Evolutionary conservation across 2,329 filamentous ascomycete species (phyloP).

Genomic region (Microcyclospora tardicrescens): DNA sequence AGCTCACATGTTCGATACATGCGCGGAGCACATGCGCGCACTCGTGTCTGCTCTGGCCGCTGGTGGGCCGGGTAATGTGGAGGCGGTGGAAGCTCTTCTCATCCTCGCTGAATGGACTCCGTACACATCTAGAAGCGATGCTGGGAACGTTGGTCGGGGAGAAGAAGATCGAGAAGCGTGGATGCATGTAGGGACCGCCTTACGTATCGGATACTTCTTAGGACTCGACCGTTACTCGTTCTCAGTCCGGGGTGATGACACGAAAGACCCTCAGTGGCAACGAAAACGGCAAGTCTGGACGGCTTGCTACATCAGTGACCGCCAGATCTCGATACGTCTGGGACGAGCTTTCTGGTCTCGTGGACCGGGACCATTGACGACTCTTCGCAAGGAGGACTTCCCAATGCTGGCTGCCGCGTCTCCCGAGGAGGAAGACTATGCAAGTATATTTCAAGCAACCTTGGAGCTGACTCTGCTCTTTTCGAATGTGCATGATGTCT

Average conservation of each 20-base stretch:
- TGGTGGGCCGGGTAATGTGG: conserved; percentile 53
- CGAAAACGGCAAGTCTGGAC: conserved; percentile 58
- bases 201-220: conserved; percentile 58
- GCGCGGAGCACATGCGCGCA: conserved; percentile 56
- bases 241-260: conserved; percentile 41
- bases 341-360: conserved; percentile 64
- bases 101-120: conserved; percentile 63
- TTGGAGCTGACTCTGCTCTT: conserved; percentile 60
- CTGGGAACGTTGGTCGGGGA: conserved; percentile 53
- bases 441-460: conserved; percentile 56
- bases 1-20: conserved; percentile 50
- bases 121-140: conserved; percentile 47
- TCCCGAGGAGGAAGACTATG: conserved; percentile 52
- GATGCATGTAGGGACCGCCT: conserved; percentile 62
- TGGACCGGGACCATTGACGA: conserved; percentile 54
- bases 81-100: conserved; percentile 57
- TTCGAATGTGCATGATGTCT: conserved; percentile 59
- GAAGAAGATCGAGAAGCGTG: conserved; percentile 63
- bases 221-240: conserved; percentile 57
- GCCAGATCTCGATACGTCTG: conserved; percentile 56
- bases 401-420: conserved; percentile 48
- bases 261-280: conserved; percentile 46
- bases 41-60: conserved; percentile 55
- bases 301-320: conserved; percentile 53
- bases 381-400: conserved; percentile 53